Evolutionary conservation across 2,329 filamentous ascomycete species (phyloP).

Genomic region (Fusarium subglutinans): DNA sequence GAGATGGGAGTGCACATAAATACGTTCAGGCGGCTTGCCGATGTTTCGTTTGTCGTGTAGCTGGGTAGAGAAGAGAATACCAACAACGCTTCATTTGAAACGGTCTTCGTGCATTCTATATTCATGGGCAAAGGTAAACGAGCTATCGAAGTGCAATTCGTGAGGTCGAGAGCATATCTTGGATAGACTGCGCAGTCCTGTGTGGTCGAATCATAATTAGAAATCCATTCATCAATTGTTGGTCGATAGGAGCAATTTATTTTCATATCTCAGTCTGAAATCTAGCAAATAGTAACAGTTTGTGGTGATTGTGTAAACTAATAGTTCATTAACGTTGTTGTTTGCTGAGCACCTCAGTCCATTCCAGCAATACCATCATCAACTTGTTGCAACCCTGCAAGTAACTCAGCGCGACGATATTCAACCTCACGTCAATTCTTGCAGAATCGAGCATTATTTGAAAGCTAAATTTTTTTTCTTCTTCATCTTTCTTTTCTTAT

Average conservation of each 20-base stretch:
- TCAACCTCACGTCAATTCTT: not conserved
- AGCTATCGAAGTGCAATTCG: conserved; percentile 1
- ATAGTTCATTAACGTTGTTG: not conserved
- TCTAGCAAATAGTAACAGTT: not conserved
- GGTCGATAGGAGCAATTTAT: not conserved
- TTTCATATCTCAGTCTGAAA: not conserved
- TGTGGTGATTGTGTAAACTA: not conserved
- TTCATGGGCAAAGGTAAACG: conserved; percentile 42
- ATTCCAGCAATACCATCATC: conserved; percentile 24
- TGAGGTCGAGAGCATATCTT: not conserved
- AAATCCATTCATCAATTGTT: not conserved
- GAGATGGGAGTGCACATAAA: conserved; percentile 26
- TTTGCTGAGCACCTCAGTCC: not conserved
- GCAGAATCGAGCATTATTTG: not conserved
- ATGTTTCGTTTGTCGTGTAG: conserved; percentile 42
- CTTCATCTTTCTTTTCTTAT: not conserved
- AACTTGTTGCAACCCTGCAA: not conserved
- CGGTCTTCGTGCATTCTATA: conserved; percentile 41
- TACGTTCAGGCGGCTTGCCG: conserved; percentile 16
- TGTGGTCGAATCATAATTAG: not conserved
- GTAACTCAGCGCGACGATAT: not conserved
- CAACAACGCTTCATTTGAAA: conserved; percentile 36
- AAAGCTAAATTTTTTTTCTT: too few species aligned
- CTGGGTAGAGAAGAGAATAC: conserved; percentile 39
- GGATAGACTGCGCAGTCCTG: not conserved